Evolutionary conservation across 2,329 filamentous ascomycete species (phyloP), one percentile per base, ranked within the genome.

Genomic region (Botryotinia calthae): DNA sequence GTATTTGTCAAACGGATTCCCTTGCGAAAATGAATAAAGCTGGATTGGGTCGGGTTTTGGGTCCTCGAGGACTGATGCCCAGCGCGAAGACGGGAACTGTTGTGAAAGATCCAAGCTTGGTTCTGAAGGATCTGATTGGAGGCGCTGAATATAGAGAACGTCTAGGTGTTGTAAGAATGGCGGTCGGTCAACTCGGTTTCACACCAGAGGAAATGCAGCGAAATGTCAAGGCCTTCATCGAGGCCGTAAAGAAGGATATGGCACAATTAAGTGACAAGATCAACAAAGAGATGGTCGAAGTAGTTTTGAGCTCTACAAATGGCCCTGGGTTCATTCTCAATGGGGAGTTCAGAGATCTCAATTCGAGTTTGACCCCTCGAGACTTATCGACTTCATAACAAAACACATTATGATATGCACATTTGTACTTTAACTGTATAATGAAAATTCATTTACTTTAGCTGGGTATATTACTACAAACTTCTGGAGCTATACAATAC

Each of bases 1-100:
- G 94, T 75, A 89, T 99, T 78, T 97, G 94, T 83, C 95, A 98
- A 82, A 86, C 87, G 68, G 89, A 93, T 78, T 94, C 91, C 77
- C 86, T 96, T 77, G 87, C 88, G 70, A 94, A 92, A 72, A 85
- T 99, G 79, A 92, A 91, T 81, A 95, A 96, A 85, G 91, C 94
- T 51, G 89, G 88, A 0, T 82, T 99, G 75, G 95, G 92, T 76
- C 88, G 91, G 76, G 87, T 97, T 61, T 86, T 99, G 31, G 96
- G 96, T 79, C 96, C 97, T 63, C 91, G 89, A 82, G 95, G 95
- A 4, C 83, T 99, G 80, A 98, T 99, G 96, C 96, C 96, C 9
- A 97, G 89, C 81, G 84, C 88, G 74, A 97, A 97, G 86, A 89
- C 89, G 75, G 94, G 94, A 76, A 98, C 96, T 0, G 92, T 99